Base-by-base conservation (phyloP, 225 moss, liverwort and hornwort genomes). In the Thuidium tamariscinum region DNA sequence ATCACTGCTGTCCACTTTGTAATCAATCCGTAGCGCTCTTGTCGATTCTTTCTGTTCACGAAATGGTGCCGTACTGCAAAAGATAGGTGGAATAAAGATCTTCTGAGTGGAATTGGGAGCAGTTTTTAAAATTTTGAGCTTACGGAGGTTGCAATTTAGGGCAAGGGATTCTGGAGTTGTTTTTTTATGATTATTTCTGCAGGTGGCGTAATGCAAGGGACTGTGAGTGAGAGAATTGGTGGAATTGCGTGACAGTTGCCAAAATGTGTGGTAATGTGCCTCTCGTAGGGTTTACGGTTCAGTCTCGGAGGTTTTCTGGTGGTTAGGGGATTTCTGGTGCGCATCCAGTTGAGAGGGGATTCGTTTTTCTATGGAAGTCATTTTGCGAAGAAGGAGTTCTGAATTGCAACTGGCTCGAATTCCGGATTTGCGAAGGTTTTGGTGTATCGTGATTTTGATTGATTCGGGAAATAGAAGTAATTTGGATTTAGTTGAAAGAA, bases 231-330 rank as follows among this genome's bases (percentile, higher is more conserved):
- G 68, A 74, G n/a, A 62, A 63, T 66, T 60, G 68, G 32, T 74
- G 57, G 74, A 54, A 27, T 80, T 83, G 68, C 44, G 76, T 67
- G 67, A 61, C 46, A 69, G 10, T 56, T 52, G 22, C 61, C 83
- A 89, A 55, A 76, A 86, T 89, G 89, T 70, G 52, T 75, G 78
- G 79, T 22, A 30, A 59, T 62, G 71, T 87, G 73, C 51, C 77
- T 77, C 8, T 72, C 66, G 72, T 84, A 86, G 84, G 85, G 88
- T 89, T 89, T 84, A 84, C 86, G 85, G 86, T 90, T 80, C 83
- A 85, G 82, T 74, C 62, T 74, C 56, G 89, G 85, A 88, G 59
- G 78, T 93, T 85, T 87, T 81, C 85, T 52, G 92, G 90, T 77
- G 89, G 87, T 75, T 87, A 74, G 88, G 62, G 56, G 79, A 70